Conservation (phyloP, 2,329 filamentous ascomycete genomes). For the Arthrobotrys sinensis region DNA sequence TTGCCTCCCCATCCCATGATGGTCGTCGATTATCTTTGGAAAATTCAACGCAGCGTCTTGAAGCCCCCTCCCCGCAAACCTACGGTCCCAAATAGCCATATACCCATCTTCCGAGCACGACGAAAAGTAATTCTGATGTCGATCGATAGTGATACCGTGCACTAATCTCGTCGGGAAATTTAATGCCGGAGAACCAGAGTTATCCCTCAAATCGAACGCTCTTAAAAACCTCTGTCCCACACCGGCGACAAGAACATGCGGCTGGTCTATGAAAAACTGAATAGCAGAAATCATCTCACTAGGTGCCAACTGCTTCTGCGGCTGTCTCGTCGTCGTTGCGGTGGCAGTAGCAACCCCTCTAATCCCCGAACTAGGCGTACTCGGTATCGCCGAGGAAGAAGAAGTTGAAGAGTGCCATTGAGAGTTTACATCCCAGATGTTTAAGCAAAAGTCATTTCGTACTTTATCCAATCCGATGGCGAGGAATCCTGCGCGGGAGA, state of each 20-base stretch:
- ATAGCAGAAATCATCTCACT: slow-evolving; percentile 84
- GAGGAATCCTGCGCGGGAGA: slow-evolving; percentile 79
- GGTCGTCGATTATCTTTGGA: slow-evolving; percentile 61
- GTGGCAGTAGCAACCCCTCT: slow-evolving; percentile 13
- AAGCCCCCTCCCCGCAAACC: slow-evolving; percentile 60
- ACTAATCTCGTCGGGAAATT: slow-evolving; percentile 71
- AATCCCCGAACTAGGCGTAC: slow-evolving; percentile 65
- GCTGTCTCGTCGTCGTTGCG: slow-evolving; percentile 65
- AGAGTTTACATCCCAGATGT: slow-evolving; percentile 83
- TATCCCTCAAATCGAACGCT: slow-evolving; percentile 84
- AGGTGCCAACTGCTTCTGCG: slow-evolving; percentile 73
- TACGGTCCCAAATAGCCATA: slow-evolving; percentile 64
- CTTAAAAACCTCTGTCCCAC: slow-evolving; percentile 82
- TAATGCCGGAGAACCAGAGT: slow-evolving; percentile 68
- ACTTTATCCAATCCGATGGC: slow-evolving; percentile 86
- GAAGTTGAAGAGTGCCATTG: slow-evolving; percentile 69
- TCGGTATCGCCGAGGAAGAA: slow-evolving; percentile 66
- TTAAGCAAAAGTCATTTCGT: slow-evolving; percentile 84
- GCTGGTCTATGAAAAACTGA: slow-evolving; percentile 84
- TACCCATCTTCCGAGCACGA: slow-evolving; percentile 74
- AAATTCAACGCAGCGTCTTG: slow-evolving; percentile 61
- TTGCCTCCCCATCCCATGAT: slow-evolving; percentile 41
- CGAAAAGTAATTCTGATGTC: slow-evolving; percentile 86
- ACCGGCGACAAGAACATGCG: slow-evolving; percentile 81
- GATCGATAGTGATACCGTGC: slow-evolving; percentile 79